These are phyloP conservation scores for Radiomyces spectabilis DNA, from an alignment of 192 early-diverging fungal species.

Conservation along the genomic window DNA sequence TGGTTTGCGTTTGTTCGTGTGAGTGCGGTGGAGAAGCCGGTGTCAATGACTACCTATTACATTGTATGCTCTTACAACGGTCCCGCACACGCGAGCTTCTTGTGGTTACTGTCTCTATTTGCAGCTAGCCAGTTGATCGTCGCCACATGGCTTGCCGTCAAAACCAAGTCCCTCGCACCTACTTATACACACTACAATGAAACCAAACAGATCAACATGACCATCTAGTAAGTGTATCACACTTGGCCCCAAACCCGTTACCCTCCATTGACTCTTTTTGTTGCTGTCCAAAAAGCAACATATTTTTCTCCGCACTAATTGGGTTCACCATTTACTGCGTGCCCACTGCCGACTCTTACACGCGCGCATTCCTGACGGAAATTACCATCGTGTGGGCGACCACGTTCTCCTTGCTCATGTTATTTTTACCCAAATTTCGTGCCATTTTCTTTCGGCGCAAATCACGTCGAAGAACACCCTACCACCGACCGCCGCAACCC, in stretches of 20 bases:
- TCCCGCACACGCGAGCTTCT: constrained; percentile 13
- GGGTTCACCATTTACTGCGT: constrained; percentile 31
- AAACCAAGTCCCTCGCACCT: constrained; percentile 40
- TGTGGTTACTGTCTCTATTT: constrained; percentile 26
- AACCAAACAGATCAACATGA: not conserved
- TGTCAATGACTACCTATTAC: constrained; percentile 27
- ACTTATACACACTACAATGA: not conserved
- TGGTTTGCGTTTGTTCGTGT: constrained; percentile 30
- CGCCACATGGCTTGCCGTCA: constrained; percentile 41
- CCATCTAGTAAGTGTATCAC: constrained; percentile 33
- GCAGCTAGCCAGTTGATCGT: constrained; percentile 21
- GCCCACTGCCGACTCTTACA: constrained; percentile 29
- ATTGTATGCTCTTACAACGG: constrained; percentile 26
- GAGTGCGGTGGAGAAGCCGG: constrained; percentile 10
- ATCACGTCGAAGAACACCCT: not conserved
- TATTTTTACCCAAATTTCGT: constrained; percentile 39
- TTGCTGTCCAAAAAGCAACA: constrained; percentile 24
- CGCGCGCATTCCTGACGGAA: constrained; percentile 30
- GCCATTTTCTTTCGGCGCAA: constrained; percentile 18
- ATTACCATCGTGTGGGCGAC: constrained; percentile 38
- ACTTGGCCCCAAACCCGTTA: not conserved
- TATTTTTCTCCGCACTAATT: constrained; percentile 34
- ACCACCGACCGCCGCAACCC: not conserved
- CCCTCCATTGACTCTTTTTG: constrained; percentile 4
- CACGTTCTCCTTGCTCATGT: constrained; percentile 36